These are phyloP conservation scores for Solanum infundibuliforme DNA, from an alignment of 257 asterid genomes.

Conservation along the genomic window DNA sequence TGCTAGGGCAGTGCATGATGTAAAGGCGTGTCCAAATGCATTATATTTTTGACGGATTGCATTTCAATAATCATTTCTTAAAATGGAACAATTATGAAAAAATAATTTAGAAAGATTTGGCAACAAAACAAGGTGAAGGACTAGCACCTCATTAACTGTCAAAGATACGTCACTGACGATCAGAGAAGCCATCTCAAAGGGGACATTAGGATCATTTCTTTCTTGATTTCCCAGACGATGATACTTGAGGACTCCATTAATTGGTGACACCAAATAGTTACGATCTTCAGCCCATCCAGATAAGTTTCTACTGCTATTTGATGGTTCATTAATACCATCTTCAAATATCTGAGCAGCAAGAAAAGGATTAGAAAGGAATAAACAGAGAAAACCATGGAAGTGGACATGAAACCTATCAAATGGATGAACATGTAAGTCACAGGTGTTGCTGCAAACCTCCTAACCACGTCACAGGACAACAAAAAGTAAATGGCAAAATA, in stretches of 20 bases:
- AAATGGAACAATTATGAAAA: not conserved
- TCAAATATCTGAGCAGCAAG: constrained; percentile 58
- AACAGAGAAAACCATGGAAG: not conserved
- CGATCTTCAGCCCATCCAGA: constrained; percentile 69
- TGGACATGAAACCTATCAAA: not conserved
- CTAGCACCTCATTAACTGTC: constrained; percentile 75
- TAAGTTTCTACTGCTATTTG: constrained; percentile 23
- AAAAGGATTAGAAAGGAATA: not conserved
- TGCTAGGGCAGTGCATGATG: not conserved
- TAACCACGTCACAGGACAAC: not conserved
- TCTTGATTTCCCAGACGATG: constrained; percentile 95
- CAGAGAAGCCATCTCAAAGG: constrained; percentile 86
- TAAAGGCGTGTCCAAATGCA: not conserved
- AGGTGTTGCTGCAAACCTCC: not conserved
- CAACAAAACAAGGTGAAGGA: constrained; percentile 1
- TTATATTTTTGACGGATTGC: not conserved
- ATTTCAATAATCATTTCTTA: not conserved
- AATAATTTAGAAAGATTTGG: not conserved
- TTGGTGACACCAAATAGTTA: constrained; percentile 79
- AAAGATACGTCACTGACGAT: constrained; percentile 69
- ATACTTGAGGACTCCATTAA: constrained; percentile 87
- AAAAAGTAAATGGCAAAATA: not conserved
- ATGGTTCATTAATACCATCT: constrained; percentile 76
- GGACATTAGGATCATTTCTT: constrained; percentile 67
- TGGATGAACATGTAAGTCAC: not conserved